These are phyloP conservation scores for Ogataea haglerorum DNA, from an alignment of 805 yeast species.

Conservation along the genomic window DNA sequence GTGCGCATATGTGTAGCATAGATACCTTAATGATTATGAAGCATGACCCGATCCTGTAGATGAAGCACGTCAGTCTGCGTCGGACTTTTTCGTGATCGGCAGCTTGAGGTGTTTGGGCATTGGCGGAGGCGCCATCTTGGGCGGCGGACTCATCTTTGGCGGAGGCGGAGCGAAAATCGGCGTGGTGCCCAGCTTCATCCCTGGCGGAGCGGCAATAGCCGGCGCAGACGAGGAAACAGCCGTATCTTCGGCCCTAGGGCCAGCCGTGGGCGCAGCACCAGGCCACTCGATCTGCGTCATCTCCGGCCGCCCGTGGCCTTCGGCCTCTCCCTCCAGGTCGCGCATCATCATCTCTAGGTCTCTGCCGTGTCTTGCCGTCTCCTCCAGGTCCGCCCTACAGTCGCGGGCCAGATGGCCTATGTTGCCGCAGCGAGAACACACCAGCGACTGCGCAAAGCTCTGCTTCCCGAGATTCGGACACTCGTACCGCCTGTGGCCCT, in stretches of 20 bases:
- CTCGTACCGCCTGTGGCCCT: constrained; percentile 61
- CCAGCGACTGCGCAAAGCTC: constrained; percentile 51
- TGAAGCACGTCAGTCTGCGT: background rate
- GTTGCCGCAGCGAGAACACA: constrained; percentile 76
- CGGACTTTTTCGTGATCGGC: background rate
- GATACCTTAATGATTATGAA: background rate
- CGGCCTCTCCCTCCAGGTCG: constrained; percentile 38
- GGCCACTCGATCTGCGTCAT: constrained; percentile 2
- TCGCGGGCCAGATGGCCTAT: constrained; percentile 87
- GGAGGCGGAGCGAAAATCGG: constrained; percentile 23
- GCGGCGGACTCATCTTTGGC: constrained; percentile 14
- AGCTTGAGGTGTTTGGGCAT: constrained; percentile 2
- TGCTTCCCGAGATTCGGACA: constrained; percentile 51
- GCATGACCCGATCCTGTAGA: background rate
- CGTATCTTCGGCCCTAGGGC: constrained; percentile 9
- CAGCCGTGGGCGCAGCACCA: constrained; percentile 20
- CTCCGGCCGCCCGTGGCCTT: constrained; percentile 1
- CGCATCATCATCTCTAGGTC: constrained; percentile 52
- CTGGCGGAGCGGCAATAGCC: constrained; percentile 23
- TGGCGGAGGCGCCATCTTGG: constrained; percentile 14
- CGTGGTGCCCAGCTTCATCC: constrained; percentile 4
- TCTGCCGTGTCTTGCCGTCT: constrained; percentile 35
- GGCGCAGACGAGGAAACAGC: constrained; percentile 8
- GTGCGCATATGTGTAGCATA: constrained; percentile 21
- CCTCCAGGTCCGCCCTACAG: constrained; percentile 50